phyloP scores from a whole-genome alignment of 2,329 filamentous ascomycete species.

The Herpomyces periplanetae region DNA sequence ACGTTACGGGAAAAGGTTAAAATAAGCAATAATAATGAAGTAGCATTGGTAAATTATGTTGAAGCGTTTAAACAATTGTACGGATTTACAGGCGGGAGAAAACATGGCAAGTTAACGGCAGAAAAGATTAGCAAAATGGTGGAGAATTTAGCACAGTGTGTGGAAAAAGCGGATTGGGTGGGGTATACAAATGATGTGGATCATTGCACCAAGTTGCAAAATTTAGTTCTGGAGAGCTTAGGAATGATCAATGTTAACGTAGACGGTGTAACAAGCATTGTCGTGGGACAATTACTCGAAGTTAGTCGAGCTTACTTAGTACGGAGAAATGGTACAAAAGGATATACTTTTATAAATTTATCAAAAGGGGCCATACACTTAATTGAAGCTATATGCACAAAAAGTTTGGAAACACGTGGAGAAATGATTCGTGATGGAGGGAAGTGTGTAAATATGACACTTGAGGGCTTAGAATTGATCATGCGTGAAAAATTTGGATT shows the following conservation, averaged over 20 bases:
- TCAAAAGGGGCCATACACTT: no score
- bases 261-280: conserved; percentile 19
- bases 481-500: no score
- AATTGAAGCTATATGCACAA: no score
- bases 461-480: no score
- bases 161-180: conserved; percentile 24
- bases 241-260: conserved; percentile 25
- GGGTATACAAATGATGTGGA: conserved; percentile 32
- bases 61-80: conserved; percentile 37
- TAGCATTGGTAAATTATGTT: conserved; percentile 50
- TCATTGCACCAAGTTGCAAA: conserved; percentile 28
- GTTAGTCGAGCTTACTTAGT: no score
- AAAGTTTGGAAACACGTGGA: no score
- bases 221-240: conserved; percentile 23
- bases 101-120: conserved; percentile 18
- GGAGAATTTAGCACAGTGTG: conserved; percentile 23
- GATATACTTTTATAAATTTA: no score
- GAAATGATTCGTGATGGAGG: no score
- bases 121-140: conserved; percentile 26
- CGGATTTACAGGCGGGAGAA: conserved; percentile 26
- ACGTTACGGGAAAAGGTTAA: no score
- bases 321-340: no score
- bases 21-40: conserved; percentile 24
- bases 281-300: conserved; percentile 26
- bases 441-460: no score